Evolutionary conservation across 1,284 basidiomycete species (phyloP).

Genomic region (Athelia sp.): DNA sequence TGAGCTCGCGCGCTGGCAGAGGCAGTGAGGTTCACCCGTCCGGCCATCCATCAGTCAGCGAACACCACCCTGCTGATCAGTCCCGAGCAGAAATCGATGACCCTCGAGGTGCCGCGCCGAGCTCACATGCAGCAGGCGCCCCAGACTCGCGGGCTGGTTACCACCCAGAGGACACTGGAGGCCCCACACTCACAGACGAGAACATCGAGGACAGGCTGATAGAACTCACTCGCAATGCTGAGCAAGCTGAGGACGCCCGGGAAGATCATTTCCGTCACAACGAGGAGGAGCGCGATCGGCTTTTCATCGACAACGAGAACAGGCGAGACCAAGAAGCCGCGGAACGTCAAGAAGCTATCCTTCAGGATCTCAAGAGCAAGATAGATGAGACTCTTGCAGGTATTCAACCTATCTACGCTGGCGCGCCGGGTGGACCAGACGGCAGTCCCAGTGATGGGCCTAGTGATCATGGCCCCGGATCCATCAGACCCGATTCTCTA

Average conservation of each 20-base stretch:
- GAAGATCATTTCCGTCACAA: slow-evolving; percentile 57
- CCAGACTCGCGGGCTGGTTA: too few relatives aligned
- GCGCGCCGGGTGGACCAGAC: slow-evolving; percentile 12
- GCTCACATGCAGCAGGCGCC: too few relatives aligned
- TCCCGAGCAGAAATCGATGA: too few relatives aligned
- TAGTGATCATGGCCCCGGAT: slow-evolving; percentile 11
- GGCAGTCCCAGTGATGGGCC: neutral
- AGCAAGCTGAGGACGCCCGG: slow-evolving; percentile 54
- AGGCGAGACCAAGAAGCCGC: slow-evolving; percentile 49
- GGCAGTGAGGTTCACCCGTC: too few relatives aligned
- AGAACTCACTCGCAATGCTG: slow-evolving; percentile 39
- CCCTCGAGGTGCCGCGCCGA: too few relatives aligned
- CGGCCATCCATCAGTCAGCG: too few relatives aligned
- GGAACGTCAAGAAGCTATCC: slow-evolving; percentile 45
- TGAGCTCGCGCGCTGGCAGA: too few relatives aligned
- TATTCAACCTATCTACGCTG: slow-evolving; percentile 17
- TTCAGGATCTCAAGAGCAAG: slow-evolving; percentile 41
- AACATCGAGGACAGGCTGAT: slow-evolving; percentile 30
- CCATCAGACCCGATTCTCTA: too few relatives aligned
- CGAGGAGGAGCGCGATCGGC: slow-evolving; percentile 58
- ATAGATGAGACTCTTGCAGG: slow-evolving; percentile 32
- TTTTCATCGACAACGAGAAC: slow-evolving; percentile 56
- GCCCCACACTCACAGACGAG: slow-evolving; percentile 27
- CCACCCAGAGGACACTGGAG: neutral
- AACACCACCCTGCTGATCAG: too few relatives aligned